Conservation (phyloP, 176 grass and related monocot species). For the Echinochloa phyllopogon region DNA sequence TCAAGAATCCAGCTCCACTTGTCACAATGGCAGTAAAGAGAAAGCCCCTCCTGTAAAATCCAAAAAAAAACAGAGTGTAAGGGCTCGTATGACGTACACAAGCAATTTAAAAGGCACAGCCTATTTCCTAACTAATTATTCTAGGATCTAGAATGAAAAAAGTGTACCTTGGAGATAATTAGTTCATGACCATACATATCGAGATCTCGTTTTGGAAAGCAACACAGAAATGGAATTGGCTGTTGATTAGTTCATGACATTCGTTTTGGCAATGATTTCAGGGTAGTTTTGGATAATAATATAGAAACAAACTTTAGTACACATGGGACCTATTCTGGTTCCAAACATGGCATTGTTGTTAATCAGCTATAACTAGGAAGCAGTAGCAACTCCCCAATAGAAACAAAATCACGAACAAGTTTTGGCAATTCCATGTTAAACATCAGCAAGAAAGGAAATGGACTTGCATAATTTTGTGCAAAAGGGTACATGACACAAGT, state of each 20-base stretch:
- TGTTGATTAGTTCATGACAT: background rate
- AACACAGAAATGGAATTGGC: background rate
- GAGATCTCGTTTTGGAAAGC: background rate
- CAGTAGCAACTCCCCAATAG: background rate
- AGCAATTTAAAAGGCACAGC: background rate
- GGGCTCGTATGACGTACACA: constrained; percentile 19
- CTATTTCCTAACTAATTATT: constrained; percentile 8
- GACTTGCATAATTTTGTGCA: background rate
- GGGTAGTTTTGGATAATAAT: background rate
- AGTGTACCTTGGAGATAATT: background rate
- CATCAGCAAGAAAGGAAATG: constrained; percentile 10
- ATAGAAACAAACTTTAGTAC: background rate
- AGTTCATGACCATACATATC: background rate
- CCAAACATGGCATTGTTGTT: background rate
- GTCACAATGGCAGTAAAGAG: constrained; percentile 95
- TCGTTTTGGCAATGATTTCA: background rate
- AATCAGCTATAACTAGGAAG: constrained; percentile 24
- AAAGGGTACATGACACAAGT: constrained; percentile 24
- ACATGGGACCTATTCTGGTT: background rate
- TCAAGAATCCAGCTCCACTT: constrained; percentile 75
- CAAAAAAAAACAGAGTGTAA: constrained; percentile 36
- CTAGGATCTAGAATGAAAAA: background rate
- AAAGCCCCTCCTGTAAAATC: constrained; percentile 80
- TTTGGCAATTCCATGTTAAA: background rate
- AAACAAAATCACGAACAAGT: constrained; percentile 8